Evolutionary conservation across 768 basidiomycete species (phyloP).

Genomic region (Sporobolomyces phaffii): DNA sequence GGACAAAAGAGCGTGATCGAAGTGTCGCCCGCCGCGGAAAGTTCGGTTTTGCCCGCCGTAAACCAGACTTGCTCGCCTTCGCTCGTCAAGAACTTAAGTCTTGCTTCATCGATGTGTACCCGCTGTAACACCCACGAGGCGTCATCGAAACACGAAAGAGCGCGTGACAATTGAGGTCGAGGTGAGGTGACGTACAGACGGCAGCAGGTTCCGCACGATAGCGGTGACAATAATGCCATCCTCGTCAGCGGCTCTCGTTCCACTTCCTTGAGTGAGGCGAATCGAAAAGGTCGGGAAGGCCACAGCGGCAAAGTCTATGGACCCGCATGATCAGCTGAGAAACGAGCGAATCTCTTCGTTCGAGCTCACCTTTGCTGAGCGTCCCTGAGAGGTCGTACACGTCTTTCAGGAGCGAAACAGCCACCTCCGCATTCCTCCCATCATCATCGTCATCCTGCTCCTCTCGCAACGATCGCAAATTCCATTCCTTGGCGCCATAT

Average conservation of each 20-base stretch:
- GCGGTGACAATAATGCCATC: constrained; percentile 51
- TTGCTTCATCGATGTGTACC: constrained; percentile 60
- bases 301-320: constrained; percentile 60
- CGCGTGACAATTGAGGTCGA: neutral
- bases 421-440: neutral
- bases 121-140: constrained; percentile 55
- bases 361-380: constrained; percentile 44
- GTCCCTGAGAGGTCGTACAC: constrained; percentile 38
- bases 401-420: constrained; percentile 34
- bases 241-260: constrained; percentile 1
- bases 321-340: neutral
- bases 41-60: constrained; percentile 47
- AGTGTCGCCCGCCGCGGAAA: constrained; percentile 58
- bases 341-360: too few relatives aligned
- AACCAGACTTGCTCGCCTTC: constrained; percentile 63
- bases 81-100: constrained; percentile 58
- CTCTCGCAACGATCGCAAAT: constrained; percentile 52
- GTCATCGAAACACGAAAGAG: neutral
- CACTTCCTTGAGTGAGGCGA: constrained; percentile 8
- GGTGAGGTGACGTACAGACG: constrained; percentile 57
- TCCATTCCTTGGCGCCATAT: constrained; percentile 43
- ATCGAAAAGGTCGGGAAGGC: constrained; percentile 49
- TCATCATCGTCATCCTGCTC: constrained; percentile 5
- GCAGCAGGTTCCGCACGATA: constrained; percentile 60
- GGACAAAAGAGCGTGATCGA: constrained; percentile 61